These are phyloP conservation scores for Teunomyces pallodes DNA, from an alignment of 805 yeast genomes.

Conservation along the genomic window DNA sequence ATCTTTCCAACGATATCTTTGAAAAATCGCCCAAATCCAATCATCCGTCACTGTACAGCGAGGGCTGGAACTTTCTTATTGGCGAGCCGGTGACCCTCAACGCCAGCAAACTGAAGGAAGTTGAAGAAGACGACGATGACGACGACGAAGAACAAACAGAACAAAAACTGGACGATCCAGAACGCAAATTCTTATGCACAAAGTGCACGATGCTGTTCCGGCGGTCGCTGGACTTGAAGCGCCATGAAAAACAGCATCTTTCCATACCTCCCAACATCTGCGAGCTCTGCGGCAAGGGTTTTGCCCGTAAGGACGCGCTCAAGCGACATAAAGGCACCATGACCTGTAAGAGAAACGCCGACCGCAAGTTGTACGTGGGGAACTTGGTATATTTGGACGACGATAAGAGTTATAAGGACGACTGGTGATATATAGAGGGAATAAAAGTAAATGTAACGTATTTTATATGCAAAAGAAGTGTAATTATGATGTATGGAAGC, in stretches of 20 bases:
- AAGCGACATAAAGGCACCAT: slow-evolving; percentile 73
- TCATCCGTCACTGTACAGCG: slow-evolving; percentile 19
- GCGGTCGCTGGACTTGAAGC: slow-evolving; percentile 64
- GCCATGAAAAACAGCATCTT: slow-evolving; percentile 75
- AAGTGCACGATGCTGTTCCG: slow-evolving; percentile 64
- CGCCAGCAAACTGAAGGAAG: slow-evolving; percentile 7
- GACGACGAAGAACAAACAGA: slow-evolving; percentile 6
- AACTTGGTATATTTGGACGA: slow-evolving; percentile 27
- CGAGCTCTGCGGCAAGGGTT: slow-evolving; percentile 74
- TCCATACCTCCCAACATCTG: slow-evolving; percentile 73
- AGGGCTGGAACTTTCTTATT: slow-evolving; percentile 34
- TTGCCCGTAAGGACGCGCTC: slow-evolving; percentile 79
- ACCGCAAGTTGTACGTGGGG: slow-evolving; percentile 40
- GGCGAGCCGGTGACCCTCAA: slow-evolving; percentile 20
- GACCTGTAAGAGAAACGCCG: slow-evolving; percentile 72
- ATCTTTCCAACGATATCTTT: slow-evolving; percentile 41
- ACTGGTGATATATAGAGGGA: neutral
- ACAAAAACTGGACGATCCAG: slow-evolving; percentile 8
- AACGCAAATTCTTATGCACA: slow-evolving; percentile 51
- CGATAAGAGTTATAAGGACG: slow-evolving; percentile 4
- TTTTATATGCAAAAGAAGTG: no score
- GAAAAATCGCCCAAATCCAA: slow-evolving; percentile 5
- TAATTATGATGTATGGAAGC: no score
- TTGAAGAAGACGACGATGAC: slow-evolving; percentile 7
- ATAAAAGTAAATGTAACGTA: neutral